Base-by-base conservation (phyloP, 1,284 basidiomycete genomes). In the Cystobasidium pallidum region DNA sequence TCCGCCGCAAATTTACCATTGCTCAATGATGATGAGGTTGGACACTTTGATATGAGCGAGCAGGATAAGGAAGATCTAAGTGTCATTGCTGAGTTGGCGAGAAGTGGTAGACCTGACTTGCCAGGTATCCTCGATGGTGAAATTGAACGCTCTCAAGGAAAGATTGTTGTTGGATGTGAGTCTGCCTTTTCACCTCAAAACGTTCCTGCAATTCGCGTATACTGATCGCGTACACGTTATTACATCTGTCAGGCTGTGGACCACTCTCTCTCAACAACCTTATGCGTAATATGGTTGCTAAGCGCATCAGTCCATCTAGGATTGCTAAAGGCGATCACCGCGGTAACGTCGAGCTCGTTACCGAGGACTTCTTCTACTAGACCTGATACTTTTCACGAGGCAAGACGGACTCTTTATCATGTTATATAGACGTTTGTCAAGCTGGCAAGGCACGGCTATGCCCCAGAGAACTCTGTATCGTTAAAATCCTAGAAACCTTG, bases 91-190 rank as follows among this genome's bases (percentile, higher is more conserved):
- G 91, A 92, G 80, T 83, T 86, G 68, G 88, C 88, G 11, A 83
- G 87, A 52, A 85, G 86, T 0, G 91, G 91, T 0, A 87, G 88
- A 77, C 91, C 91, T n/a, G 88, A 86, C 76, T 39, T 79, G 19
- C 61, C 70, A 28, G 65, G 72, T 34, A 74, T 77, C 3, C 32
- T 78, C 28, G 74, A 77, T 49, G 75, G 75, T 13, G 78, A 79
- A 57, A 73, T 79, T n/a, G 47, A 74, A 19, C 63, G 73, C 0
- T 76, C 75, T 28, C 39, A 51, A 24, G 76, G 77, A 41, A 77
- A 73, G 71, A 75, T 77, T 30, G 51, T 76, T 26, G 77, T 78
- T 10, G 77, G 77, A 8, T 78, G 78, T 77, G 51, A 61, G 75
- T 75, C 36, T 39, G 36, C 36, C n/a, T n/a, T n/a, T n/a, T n/a